Evolutionary conservation across 148 eudicot species (phyloP), one percentile per base, ranked within the genome.

Genomic region (Cornus kousa): DNA sequence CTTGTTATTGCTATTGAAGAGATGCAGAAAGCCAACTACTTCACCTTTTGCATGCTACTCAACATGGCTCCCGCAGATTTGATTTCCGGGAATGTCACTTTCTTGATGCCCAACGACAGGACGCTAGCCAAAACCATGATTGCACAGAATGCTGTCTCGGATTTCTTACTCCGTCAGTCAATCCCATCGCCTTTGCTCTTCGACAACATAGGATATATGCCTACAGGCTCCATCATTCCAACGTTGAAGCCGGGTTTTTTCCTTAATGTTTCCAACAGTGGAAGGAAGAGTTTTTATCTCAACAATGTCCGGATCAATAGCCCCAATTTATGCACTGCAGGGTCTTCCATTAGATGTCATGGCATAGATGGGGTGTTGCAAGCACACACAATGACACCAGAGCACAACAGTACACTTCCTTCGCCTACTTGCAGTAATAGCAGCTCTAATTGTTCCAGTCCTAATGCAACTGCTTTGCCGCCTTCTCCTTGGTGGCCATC

Each of bases 11-110:
- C 95, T 77, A 87, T 80, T 0, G 86, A 83, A 73, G 98, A 93
- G 75, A 93, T 93, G 96, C 87, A 90, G 68, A 89, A 76, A 23
- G 92, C 98, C 71, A 89, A 88, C 71, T 90, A 93, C 86, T 93
- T 86, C 84, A 83, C 98, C 31, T 93, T 89, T 50, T 87, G 90
- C 70, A 78, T 90, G 87, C 91, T 93, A 6, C 40, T 93, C 60
- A 88, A 93, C 79, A 85, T 91, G 90, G 88, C 82, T 32, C 90
- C 90, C 0, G 20, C 87, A 0, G 48, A 84, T 65, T 81, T 81
- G 65, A 71, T 91, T 65, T 88, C 83, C 1, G 84, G 80, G 59
- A 91, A 91, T 79, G 73, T 93, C 82, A 93, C 97, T n/a, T 93
- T 93, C 90, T 78, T 91, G 79, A 90, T 93, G 92, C 97, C 97